These are phyloP conservation scores for Alopecurus myosuroides DNA, from an alignment of 176 grass and related monocot genomes.

Conservation along the genomic window DNA sequence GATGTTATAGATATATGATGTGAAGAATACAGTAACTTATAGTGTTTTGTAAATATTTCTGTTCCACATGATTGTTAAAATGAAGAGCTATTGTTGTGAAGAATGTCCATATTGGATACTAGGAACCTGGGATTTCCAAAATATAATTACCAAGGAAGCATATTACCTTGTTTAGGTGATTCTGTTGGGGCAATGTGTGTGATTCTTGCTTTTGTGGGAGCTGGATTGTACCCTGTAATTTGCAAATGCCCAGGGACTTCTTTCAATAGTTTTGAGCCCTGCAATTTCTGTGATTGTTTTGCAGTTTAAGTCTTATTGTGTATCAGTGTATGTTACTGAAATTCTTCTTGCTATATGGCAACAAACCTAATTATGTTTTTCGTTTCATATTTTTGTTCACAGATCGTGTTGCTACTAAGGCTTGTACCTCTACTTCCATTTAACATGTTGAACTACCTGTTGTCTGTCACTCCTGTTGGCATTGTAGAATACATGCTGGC, in stretches of 20 bases:
- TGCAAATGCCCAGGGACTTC: not conserved
- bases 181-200: not conserved
- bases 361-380: slow-evolving; percentile 6
- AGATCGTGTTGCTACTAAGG: slow-evolving; percentile 92
- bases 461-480: slow-evolving; percentile 98
- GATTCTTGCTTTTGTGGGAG: not conserved
- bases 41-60: not conserved
- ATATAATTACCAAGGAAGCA: not conserved
- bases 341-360: not conserved
- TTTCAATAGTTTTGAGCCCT: not conserved
- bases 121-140: not conserved
- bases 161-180: not conserved
- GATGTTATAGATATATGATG: not conserved
- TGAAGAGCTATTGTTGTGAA: not conserved
- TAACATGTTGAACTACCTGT: slow-evolving; percentile 99
- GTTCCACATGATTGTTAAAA: not conserved
- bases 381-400: slow-evolving; percentile 24
- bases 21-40: not conserved
- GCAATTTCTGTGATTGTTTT: not conserved
- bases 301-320: not conserved
- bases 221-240: not conserved
- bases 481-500: slow-evolving; percentile 97
- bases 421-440: slow-evolving; percentile 97
- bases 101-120: not conserved
- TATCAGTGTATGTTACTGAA: not conserved